Evolutionary conservation across 305 asterid genomes (phyloP).

Genomic region (Striga hermonthica): DNA sequence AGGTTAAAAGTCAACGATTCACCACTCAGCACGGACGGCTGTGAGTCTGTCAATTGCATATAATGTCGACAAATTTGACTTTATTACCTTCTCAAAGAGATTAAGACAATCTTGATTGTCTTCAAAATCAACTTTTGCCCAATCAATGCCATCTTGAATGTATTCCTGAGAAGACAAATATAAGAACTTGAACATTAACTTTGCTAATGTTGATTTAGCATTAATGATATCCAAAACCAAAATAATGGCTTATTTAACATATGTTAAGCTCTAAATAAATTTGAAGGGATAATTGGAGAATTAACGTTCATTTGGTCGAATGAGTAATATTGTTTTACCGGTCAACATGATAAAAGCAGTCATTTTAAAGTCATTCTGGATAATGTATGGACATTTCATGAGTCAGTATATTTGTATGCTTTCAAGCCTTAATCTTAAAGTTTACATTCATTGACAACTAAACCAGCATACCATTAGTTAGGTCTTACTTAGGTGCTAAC

Average conservation of each 20-base stretch:
- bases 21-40: background rate
- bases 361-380: too few species aligned
- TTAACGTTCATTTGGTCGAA: background rate
- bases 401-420: too few species aligned
- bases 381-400: too few species aligned
- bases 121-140: slow-evolving; percentile 84
- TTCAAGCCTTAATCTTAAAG: too few species aligned
- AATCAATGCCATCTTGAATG: slow-evolving; percentile 85
- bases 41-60: background rate
- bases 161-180: slow-evolving; percentile 58
- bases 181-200: slow-evolving; percentile 20
- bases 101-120: slow-evolving; percentile 88
- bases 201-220: slow-evolving; percentile 8
- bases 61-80: slow-evolving; percentile 18
- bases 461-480: too few species aligned
- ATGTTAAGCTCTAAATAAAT: background rate
- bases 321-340: background rate
- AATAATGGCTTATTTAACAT: background rate
- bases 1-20: background rate
- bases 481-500: too few species aligned
- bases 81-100: slow-evolving; percentile 77
- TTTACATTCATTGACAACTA: too few species aligned
- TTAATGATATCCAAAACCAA: background rate
- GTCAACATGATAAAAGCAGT: background rate
- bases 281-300: background rate